Base-by-base conservation (phyloP, 495 filamentous ascomycete genomes). In the Hypoxylon intermedium region DNA sequence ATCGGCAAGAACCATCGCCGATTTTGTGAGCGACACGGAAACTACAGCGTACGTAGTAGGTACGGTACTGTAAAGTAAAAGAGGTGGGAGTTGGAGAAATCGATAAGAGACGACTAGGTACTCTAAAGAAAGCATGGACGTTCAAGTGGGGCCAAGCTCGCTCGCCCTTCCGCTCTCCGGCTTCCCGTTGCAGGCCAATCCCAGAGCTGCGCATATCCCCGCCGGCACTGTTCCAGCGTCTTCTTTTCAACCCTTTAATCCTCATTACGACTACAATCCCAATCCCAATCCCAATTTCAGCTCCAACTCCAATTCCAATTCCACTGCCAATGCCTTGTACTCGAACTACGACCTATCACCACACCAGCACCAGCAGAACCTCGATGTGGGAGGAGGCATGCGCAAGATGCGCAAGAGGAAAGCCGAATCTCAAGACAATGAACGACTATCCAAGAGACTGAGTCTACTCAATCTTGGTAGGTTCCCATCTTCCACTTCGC, bases 401-500 rank as follows among this genome's bases (percentile, higher is more conserved):
- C 60, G 62, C 54, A 61, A 69, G 47, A 61, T 62, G 50, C 78
- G 78, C 64, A 85, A 83, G 71, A 72, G 81, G 61, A 83, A 79
- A 70, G 76, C 81, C 43, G 79, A 83, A 33, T 59, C 63, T n/a
- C 76, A 75, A 37, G 71, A 75, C 53, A 81, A 82, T 53, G 80
- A 85, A 57, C 80, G 87, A 16, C 76, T 92, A 19, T 83, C 85
- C 31, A 98, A 98, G 77, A 82, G 87, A 63, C 82, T 98, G 71
- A 87, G 89, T 66, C 76, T 86, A 47, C 83, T 98, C 15, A 89
- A 92, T 71, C 77, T 97, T 47, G 88, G 91, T 93, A 84, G 60
- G 83, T 75, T 42, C 37, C n/a, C 40, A 6, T 1, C 20, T 16
- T 26, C 15, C 37, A 23, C 34, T 4, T 15, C 34, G 13, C n/a